Evolutionary conservation across 2,329 filamentous ascomycete species (phyloP).

Genomic region (Colletotrichum trifolii): DNA sequence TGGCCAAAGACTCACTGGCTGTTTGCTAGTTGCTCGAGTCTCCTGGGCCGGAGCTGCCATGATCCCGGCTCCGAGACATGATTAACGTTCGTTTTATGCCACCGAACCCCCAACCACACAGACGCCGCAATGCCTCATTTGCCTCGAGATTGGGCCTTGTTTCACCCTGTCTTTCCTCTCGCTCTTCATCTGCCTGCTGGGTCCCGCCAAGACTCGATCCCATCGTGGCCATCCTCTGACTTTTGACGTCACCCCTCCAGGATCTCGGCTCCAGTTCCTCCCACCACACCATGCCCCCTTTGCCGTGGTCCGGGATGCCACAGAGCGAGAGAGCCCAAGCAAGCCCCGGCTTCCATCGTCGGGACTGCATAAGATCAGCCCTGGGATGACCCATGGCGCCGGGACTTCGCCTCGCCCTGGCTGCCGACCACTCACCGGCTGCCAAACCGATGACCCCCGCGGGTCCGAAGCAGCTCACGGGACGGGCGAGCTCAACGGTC

Average conservation of each 20-base stretch:
- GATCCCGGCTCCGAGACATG: slow-evolving; percentile 10
- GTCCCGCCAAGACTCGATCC: slow-evolving; percentile 9
- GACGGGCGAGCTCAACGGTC: slow-evolving; percentile 20
- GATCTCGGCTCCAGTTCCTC: slow-evolving; percentile 25
- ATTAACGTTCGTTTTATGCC: slow-evolving; percentile 29
- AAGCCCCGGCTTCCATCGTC: slow-evolving; percentile 10
- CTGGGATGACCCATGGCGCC: slow-evolving; percentile 18
- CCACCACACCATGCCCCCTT: not conserved
- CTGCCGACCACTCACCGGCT: slow-evolving; percentile 14
- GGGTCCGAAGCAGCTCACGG: not conserved
- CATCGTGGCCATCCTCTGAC: slow-evolving; percentile 11
- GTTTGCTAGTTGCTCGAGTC: not conserved
- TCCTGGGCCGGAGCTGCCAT: slow-evolving; percentile 23
- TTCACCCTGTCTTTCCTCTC: slow-evolving; percentile 19
- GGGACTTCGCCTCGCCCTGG: slow-evolving; percentile 10
- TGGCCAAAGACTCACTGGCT: slow-evolving; percentile 29
- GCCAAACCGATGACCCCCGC: not conserved
- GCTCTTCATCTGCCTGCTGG: slow-evolving; percentile 1
- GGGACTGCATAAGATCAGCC: slow-evolving; percentile 30
- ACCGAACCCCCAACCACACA: slow-evolving; percentile 30
- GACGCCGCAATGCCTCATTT: slow-evolving; percentile 35
- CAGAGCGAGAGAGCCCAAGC: slow-evolving; percentile 7
- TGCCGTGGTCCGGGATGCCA: not conserved
- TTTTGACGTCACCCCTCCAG: slow-evolving; percentile 32
- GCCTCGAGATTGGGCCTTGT: slow-evolving; percentile 31